These are phyloP conservation scores for Triticum monococcum DNA, from an alignment of 176 grass and related monocot genomes.

Conservation along the genomic window DNA sequence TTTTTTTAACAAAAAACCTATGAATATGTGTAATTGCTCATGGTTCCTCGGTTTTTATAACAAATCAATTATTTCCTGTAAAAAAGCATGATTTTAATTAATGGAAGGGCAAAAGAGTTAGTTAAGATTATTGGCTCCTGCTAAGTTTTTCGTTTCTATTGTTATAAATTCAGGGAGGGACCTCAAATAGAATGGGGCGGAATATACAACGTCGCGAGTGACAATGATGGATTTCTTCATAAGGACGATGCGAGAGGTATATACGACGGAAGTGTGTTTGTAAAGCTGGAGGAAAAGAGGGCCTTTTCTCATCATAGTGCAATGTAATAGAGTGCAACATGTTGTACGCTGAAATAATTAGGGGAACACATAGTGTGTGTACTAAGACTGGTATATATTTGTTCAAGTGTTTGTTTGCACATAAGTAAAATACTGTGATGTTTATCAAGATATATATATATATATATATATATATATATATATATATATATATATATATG, in stretches of 20 bases:
- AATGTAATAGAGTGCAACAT: background rate
- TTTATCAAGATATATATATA: too few relatives aligned
- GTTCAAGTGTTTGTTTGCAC: background rate
- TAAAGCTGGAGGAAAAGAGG: slow-evolving; percentile 47
- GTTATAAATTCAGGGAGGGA: slow-evolving; percentile 25
- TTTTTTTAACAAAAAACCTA: background rate
- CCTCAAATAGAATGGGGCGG: slow-evolving; percentile 44
- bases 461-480: too few relatives aligned
- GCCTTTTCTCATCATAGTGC: slow-evolving; percentile 17
- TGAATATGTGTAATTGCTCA: background rate
- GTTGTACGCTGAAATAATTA: background rate
- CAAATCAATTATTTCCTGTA: background rate
- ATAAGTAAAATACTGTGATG: too few relatives aligned
- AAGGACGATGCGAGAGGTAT: slow-evolving; percentile 50
- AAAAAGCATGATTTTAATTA: background rate
- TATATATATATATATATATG: too few relatives aligned
- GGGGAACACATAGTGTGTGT: background rate
- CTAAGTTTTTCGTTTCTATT: background rate
- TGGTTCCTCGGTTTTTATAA: too few relatives aligned
- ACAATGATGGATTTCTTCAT: slow-evolving; percentile 58
- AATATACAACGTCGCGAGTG: slow-evolving; percentile 43
- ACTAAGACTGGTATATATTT: background rate
- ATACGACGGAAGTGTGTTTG: slow-evolving; percentile 65
- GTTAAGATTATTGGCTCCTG: too few relatives aligned
- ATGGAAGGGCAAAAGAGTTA: too few relatives aligned